Evolutionary conservation across 768 basidiomycete genomes (phyloP).

Genomic region (Boletus pseudopeckii): DNA sequence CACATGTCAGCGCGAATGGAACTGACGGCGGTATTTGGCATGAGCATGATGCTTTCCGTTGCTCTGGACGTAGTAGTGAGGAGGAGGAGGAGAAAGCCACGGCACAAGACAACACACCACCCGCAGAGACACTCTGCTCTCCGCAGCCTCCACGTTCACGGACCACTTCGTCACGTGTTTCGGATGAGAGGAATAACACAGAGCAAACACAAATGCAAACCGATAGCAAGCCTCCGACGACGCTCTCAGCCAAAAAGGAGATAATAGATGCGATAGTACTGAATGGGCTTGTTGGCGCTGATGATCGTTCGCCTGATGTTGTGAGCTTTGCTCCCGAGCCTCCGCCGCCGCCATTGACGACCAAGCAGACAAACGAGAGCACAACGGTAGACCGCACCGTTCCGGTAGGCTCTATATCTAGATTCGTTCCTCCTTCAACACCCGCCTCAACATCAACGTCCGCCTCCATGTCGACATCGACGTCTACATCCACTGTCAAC

Average conservation of each 20-base stretch:
- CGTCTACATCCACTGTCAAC: constrained; percentile 18
- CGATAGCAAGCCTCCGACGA: constrained; percentile 5
- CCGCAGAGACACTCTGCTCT: neutral
- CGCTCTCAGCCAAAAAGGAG: constrained; percentile 26
- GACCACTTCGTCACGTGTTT: neutral
- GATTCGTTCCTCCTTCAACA: neutral
- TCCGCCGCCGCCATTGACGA: constrained; percentile 31
- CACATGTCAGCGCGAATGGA: neutral
- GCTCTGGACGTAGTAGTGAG: neutral
- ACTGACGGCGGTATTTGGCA: neutral
- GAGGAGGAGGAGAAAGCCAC: neutral
- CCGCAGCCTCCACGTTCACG: neutral
- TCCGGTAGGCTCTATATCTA: neutral
- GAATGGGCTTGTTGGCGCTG: constrained; percentile 13
- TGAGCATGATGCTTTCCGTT: neutral
- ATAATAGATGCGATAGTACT: constrained; percentile 21
- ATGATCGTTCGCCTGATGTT: constrained; percentile 21
- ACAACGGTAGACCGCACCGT: neutral
- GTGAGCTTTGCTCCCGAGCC: constrained; percentile 31
- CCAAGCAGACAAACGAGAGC: constrained; percentile 18
- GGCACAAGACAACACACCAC: neutral
- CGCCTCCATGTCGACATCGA: constrained; percentile 20
- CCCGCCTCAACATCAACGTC: constrained; percentile 11
- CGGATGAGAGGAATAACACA: neutral
- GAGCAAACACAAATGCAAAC: constrained; percentile 9